phyloP scores from a whole-genome alignment of 2,329 filamentous ascomycete species.

The Cladophialophora yegresii region DNA sequence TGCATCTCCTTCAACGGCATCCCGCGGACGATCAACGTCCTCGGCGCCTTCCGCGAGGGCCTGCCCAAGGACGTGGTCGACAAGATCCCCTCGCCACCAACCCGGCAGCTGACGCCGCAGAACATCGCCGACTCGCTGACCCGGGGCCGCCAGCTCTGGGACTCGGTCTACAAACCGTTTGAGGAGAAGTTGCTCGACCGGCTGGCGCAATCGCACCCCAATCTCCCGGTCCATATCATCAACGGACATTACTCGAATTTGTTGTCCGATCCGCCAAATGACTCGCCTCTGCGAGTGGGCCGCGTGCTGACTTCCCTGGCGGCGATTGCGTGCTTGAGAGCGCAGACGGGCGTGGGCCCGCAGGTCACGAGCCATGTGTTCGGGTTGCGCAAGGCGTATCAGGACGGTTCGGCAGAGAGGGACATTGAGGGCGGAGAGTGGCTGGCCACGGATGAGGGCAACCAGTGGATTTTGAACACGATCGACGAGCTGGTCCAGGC shows the following conservation, averaged over 20 bases:
- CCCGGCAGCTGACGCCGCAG: conserved; percentile 54
- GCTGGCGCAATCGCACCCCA: conserved; percentile 74
- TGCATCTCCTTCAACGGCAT: conserved; percentile 58
- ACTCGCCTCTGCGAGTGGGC: conserved; percentile 60
- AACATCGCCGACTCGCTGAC: conserved; percentile 59
- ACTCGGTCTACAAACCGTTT: conserved; percentile 74
- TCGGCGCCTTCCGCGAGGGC: conserved; percentile 67
- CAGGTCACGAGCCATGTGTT: conserved; percentile 82
- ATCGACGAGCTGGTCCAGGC: conserved; percentile 62
- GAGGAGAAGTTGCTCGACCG: conserved; percentile 70
- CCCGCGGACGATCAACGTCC: conserved; percentile 78
- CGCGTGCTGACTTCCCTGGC: conserved; percentile 71
- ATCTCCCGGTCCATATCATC: conserved; percentile 78
- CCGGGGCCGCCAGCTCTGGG: conserved; percentile 70
- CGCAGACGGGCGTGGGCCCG: conserved; percentile 79
- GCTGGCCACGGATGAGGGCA: conserved; percentile 67
- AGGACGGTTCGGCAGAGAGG: conserved; percentile 62
- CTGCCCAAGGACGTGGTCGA: conserved; percentile 61
- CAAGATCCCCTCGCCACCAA: conserved; percentile 58
- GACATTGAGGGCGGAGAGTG: conserved; percentile 59
- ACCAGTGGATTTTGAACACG: conserved; percentile 62
- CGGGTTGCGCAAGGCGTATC: conserved; percentile 73
- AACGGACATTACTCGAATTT: conserved; percentile 72
- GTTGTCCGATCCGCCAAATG: conserved; percentile 65
- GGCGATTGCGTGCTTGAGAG: conserved; percentile 71